Percentiles rank a stretch among this genome's conserved stretches.
Evolutionary conservation across 495 filamentous ascomycete species (phyloP).

Genomic region (Penicillium flavigenum): DNA sequence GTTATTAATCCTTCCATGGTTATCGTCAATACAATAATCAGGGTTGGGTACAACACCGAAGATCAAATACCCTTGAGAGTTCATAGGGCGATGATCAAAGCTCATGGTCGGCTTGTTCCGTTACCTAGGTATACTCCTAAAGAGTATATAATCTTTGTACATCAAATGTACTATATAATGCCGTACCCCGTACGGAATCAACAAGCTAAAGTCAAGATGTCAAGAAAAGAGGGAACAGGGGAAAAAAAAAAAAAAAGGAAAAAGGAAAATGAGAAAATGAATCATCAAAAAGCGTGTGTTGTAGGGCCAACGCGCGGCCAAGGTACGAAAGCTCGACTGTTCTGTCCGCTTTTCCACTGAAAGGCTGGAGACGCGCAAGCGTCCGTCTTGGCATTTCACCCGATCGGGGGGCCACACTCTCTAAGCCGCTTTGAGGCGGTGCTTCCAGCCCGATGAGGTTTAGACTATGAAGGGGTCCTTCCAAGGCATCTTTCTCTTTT

Average conservation of each 20-base stretch:
- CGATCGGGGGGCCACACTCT: constrained; percentile 44
- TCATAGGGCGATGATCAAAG: background rate
- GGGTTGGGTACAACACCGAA: background rate
- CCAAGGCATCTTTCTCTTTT: constrained; percentile 2
- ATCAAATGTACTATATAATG: background rate
- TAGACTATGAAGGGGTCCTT: constrained; percentile 4
- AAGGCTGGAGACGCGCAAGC: constrained; percentile 50
- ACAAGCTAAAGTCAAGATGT: background rate
- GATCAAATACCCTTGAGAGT: constrained; percentile 1
- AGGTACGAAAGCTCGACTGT: constrained; percentile 5
- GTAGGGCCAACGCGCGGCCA: constrained; percentile 18
- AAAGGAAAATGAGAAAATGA: background rate
- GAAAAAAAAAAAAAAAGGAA: background rate
- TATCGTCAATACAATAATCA: background rate
- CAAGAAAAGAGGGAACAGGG: too few species aligned
- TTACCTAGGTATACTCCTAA: background rate
- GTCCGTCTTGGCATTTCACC: constrained; percentile 43
- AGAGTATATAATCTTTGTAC: background rate
- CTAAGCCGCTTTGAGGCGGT: constrained; percentile 22
- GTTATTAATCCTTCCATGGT: background rate
- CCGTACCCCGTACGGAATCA: background rate
- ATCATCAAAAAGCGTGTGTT: background rate
- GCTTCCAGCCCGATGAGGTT: constrained; percentile 11
- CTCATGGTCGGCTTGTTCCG: background rate
- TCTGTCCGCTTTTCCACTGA: constrained; percentile 10